Evolutionary conservation across 2,329 filamentous ascomycete genomes (phyloP).

Genomic region (Diaporthe citriasiana): DNA sequence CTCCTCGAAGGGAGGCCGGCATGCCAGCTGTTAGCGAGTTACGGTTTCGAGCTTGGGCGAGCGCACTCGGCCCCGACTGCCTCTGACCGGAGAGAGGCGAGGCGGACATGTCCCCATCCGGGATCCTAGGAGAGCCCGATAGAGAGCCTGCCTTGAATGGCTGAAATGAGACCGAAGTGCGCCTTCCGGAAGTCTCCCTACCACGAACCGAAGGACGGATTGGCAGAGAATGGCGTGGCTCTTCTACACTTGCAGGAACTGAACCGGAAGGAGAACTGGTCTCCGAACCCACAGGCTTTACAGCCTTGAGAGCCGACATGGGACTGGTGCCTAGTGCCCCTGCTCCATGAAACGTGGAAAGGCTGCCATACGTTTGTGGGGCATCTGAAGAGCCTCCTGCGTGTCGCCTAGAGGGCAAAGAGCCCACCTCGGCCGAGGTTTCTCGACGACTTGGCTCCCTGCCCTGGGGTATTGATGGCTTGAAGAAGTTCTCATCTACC

Average conservation of each 20-base stretch:
- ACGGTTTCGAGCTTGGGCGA: conserved; percentile 75
- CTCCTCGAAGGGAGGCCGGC: conserved; percentile 79
- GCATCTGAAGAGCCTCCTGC: conserved; percentile 67
- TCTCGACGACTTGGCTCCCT: conserved; percentile 55
- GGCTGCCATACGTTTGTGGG: conserved; percentile 87
- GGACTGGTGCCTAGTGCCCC: conserved; percentile 85
- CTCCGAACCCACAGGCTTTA: conserved; percentile 72
- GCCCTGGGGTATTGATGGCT: conserved; percentile 78
- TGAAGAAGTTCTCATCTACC: conserved; percentile 88
- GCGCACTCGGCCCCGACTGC: conserved; percentile 61
- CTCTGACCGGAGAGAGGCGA: conserved; percentile 69
- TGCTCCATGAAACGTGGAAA: conserved; percentile 91
- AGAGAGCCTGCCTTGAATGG: conserved; percentile 97
- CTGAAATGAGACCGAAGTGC: conserved; percentile 90
- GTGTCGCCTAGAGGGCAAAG: conserved; percentile 77
- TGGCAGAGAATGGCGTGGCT: conserved; percentile 68
- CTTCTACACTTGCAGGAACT: conserved; percentile 60
- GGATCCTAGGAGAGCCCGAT: conserved; percentile 82
- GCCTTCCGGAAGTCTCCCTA: conserved; percentile 71
- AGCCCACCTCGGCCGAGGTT: conserved; percentile 73
- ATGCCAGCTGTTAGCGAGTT: conserved; percentile 82
- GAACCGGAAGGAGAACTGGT: conserved; percentile 72
- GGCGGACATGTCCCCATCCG: conserved; percentile 65
- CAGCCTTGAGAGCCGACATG: conserved; percentile 83
- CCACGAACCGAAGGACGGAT: conserved; percentile 55